Evolutionary conservation across 2,329 filamentous ascomycete species (phyloP).

Genomic region (Cladobotryum protrusum): DNA sequence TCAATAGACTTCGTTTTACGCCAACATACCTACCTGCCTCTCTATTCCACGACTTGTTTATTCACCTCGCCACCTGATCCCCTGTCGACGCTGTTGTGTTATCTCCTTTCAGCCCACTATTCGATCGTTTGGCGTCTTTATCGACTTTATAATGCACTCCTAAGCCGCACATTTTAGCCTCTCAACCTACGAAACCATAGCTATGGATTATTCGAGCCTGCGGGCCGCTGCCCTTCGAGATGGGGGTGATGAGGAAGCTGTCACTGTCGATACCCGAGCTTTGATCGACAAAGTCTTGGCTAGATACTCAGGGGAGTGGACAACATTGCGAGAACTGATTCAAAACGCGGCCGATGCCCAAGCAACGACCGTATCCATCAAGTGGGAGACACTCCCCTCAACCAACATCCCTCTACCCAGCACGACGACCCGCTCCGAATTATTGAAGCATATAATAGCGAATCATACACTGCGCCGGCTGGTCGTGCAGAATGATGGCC

Average conservation of each 20-base stretch:
- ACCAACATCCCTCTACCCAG: conserved; percentile 64
- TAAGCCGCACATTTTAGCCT: not conserved
- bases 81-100: too few species aligned
- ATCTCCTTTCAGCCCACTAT: too few species aligned
- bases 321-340: conserved; percentile 81
- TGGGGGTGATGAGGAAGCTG: conserved; percentile 88
- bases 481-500: conserved; percentile 89
- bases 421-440: conserved; percentile 59
- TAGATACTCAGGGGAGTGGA: conserved; percentile 94
- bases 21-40: too few species aligned
- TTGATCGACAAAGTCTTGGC: conserved; percentile 97
- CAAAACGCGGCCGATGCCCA: conserved; percentile 98
- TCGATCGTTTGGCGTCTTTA: not conserved
- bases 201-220: conserved; percentile 68
- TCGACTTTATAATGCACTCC: conserved; percentile 1
- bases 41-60: too few species aligned
- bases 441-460: conserved; percentile 75
- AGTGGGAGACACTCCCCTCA: conserved; percentile 86
- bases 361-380: conserved; percentile 81
- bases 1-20: too few species aligned
- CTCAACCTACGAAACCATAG: conserved; percentile 5
- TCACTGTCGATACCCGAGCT: conserved; percentile 94
- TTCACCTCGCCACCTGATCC: too few species aligned
- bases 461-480: conserved; percentile 82
- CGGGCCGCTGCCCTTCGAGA: conserved; percentile 81